Evolutionary conservation across 257 asterid species (phyloP).

Genomic region (Buddleja alternifolia): DNA sequence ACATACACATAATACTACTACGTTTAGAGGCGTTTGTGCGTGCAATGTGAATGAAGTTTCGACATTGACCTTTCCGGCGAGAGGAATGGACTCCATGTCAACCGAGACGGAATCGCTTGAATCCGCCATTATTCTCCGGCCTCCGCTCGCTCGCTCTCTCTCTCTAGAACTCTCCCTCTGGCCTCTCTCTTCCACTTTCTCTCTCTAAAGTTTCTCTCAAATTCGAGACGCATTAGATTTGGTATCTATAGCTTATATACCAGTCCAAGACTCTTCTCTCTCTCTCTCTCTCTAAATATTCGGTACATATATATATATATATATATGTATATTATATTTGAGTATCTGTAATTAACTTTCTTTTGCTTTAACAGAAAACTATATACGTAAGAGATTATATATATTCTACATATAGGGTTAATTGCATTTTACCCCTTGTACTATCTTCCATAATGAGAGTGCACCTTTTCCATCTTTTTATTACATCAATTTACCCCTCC

Average conservation of each 20-base stretch:
- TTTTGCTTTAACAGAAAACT: not conserved
- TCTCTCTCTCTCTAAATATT: constrained; percentile 18
- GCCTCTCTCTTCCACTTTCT: constrained; percentile 29
- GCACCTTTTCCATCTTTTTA: too few relatives aligned
- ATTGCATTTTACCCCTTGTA: too few relatives aligned
- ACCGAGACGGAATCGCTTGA: constrained; percentile 68
- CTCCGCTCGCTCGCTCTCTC: not conserved
- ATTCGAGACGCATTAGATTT: constrained; percentile 44
- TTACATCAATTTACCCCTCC: too few relatives aligned
- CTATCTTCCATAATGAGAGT: too few relatives aligned
- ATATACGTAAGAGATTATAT: too few relatives aligned
- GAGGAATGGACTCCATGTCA: constrained; percentile 60
- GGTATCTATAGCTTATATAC: constrained; percentile 49
- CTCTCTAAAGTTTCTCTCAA: constrained; percentile 25
- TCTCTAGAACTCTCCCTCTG: constrained; percentile 25
- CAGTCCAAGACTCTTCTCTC: constrained; percentile 29
- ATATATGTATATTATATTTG: too few relatives aligned
- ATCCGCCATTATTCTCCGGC: constrained; percentile 58
- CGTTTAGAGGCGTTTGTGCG: not conserved
- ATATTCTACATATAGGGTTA: too few relatives aligned
- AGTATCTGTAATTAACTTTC: constrained; percentile 25
- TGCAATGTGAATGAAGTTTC: constrained; percentile 27
- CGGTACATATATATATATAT: not conserved
- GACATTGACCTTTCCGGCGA: constrained; percentile 67
- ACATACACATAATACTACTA: not conserved